A percentile compares a stretch with the other conserved stretches of the same genome.
These are phyloP conservation scores for Parastagonospora nodorum DNA, from an alignment of 2,329 filamentous ascomycete species.

Conservation along the genomic window DNA sequence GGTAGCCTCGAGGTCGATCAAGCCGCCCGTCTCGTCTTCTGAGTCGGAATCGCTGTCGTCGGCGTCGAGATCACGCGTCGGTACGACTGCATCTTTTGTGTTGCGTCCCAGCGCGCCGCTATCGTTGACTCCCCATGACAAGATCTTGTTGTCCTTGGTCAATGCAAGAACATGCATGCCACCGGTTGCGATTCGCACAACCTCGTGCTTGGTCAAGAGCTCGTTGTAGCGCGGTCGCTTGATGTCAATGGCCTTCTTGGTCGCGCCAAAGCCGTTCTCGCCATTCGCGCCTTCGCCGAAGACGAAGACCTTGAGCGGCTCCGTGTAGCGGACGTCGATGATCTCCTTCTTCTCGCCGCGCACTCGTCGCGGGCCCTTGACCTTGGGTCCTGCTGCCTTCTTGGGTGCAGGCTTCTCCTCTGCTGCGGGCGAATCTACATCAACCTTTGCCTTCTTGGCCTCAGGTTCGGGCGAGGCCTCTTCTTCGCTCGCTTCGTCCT, in stretches of 20 bases:
- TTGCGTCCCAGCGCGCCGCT: constrained; percentile 79
- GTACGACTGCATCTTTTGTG: constrained; percentile 68
- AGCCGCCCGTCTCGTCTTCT: constrained; percentile 63
- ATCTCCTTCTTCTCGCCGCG: constrained; percentile 53
- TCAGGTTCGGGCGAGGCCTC: constrained; percentile 25
- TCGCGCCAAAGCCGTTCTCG: constrained; percentile 77
- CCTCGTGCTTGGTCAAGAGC: constrained; percentile 63
- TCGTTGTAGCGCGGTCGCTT: constrained; percentile 74
- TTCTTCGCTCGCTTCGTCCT: constrained; percentile 30
- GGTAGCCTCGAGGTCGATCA: constrained; percentile 75
- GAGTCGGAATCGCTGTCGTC: constrained; percentile 52
- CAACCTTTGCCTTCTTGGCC: constrained; percentile 29
- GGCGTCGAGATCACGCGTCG: constrained; percentile 58
- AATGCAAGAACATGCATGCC: constrained; percentile 82
- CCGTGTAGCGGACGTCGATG: constrained; percentile 65
- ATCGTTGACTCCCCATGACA: constrained; percentile 89
- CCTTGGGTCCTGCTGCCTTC: constrained; percentile 8
- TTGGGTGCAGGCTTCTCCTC: constrained; percentile 13
- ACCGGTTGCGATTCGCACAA: constrained; percentile 77
- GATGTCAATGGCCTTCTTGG: constrained; percentile 70
- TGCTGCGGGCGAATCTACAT: constrained; percentile 15
- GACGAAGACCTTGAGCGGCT: constrained; percentile 74
- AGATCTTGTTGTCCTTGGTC: constrained; percentile 78
- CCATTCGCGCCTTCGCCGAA: constrained; percentile 82
- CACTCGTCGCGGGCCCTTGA: constrained; percentile 38